Base-by-base conservation (phyloP, 1,139 yeast genomes). In the Kurtzmaniella quercitrusa region DNA sequence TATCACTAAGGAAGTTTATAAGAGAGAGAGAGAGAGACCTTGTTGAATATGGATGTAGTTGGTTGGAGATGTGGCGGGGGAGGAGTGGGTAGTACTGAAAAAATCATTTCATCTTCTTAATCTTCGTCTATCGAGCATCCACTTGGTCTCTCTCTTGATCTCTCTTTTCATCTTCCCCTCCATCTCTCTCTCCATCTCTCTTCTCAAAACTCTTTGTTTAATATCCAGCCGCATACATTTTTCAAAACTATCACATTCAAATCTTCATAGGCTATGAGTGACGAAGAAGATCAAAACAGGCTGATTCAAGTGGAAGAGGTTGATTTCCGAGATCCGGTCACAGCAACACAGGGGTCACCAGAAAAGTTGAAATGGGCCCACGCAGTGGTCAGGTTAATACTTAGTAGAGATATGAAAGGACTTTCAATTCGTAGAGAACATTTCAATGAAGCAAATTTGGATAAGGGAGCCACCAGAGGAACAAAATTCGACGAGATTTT, bases 381-480 rank as follows among this genome's bases (percentile, higher is more conserved):
- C 27, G 15, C 34, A 39, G 55, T 58, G 10, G 50, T 66, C 2
- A 48, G 70, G 39, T 41, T 58, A 10, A 50, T 63, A 6, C 45
- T 66, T 29, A 47, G 58, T 8, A 55, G 62, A 43, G 69, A 63
- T 37, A 46, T 55, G 25, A 59, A 53, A 39, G 62, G 60, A 6
- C 60, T 56, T 42, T 45, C 54, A 31, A 60, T 63, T 18, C 52
- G 59, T 40, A 55, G 68, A 50, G 70, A 64, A 39, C 59, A 58
- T 42, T 51, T 63, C 23, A 47, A 49, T 3, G 62, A 55, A 38
- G 55, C 49, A 17, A 42, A 43, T 21, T 11, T 18, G 8, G n/a
- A 36, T 10, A 29, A 38, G 14, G 41, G 56, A 16, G 40, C 45
- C 18, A 46, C 49, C 31, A 50, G 51, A 31, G 47, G 56, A 40